Evolutionary conservation across 441 rosid genomes (phyloP), one percentile per base, ranked within the genome.

Genomic region (Gossypium schwendimanii): DNA sequence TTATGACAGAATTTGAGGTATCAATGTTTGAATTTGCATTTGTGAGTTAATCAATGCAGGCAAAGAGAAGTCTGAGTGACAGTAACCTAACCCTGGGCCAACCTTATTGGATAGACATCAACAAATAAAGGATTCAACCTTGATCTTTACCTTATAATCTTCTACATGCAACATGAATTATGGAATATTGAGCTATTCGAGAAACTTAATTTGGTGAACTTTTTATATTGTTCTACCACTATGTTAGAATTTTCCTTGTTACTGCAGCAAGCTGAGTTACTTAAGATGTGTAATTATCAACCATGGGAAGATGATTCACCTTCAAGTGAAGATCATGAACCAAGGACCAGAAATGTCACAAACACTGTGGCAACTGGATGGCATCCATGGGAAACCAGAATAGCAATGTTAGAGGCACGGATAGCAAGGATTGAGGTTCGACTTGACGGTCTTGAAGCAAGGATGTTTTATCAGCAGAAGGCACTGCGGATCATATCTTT

Each of bases 251-350:
- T 54, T 74, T 50, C 4, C 18, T 1, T 17, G 1, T 63, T 47
- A 21, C 59, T 73, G 73, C 80, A 76, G 78, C 39, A 7, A 59
- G 70, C 69, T 44, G 20, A 41, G 50, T 45, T 73, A 71, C 23
- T n/a, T 36, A 77, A 74, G 65, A 83, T 80, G 82, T 78, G 84
- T 58, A 63, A 2, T 57, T 57, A 77, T 67, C 68, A 77, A 44
- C 60, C 75, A 24, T 76, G 71, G 82, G 84, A 80, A 39, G 78
- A 72, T n/a, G 74, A 78, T 76, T 72, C 59, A n/a, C 49, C 59
- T 7, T 45, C 62, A n/a, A 60, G 5, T 69, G 81, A 76, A 61
- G 75, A 80, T 49, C 31, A 33, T 68, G 8, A 45, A 31, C 70
- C 1, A 24, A 45, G 31, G 28, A 74, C 21, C 2, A 10, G 44